Evolutionary conservation across 371 early-diverging fungal species (phyloP).

Genomic region (Saksenaea oblongispora): DNA sequence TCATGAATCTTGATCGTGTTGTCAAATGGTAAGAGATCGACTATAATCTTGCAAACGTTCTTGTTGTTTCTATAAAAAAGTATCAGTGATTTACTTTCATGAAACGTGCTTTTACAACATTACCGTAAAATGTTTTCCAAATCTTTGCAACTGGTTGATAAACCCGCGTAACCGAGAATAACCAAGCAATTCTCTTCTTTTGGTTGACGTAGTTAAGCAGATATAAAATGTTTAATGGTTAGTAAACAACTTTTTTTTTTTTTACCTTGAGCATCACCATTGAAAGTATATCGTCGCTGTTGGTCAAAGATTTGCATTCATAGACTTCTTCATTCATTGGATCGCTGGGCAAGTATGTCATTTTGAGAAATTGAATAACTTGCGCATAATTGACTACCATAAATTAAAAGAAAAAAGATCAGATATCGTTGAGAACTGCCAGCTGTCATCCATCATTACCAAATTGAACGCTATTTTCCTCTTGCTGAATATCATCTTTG

Average conservation of each 20-base stretch:
- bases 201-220: neutral
- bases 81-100: constrained; percentile 21
- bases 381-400: no score
- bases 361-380: no score
- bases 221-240: neutral
- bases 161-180: constrained; percentile 1
- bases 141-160: neutral
- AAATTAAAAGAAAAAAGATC: no score
- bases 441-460: no score
- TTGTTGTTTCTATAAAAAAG: constrained; percentile 14
- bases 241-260: constrained; percentile 3
- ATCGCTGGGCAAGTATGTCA: no score
- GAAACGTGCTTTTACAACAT: constrained; percentile 20
- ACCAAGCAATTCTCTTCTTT: neutral
- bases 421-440: no score
- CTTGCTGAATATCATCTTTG: no score
- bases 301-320: no score
- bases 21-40: constrained; percentile 18
- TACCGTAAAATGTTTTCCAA: constrained; percentile 19
- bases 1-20: constrained; percentile 19
- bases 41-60: constrained; percentile 19
- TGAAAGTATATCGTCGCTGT: no score
- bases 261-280: constrained; percentile 17
- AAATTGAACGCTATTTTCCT: no score
- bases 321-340: no score